Percentiles rank a stretch among this genome's conserved stretches.
Conservation (phyloP, 2,329 filamentous ascomycete species). For the Stenocarpella maydis region DNA sequence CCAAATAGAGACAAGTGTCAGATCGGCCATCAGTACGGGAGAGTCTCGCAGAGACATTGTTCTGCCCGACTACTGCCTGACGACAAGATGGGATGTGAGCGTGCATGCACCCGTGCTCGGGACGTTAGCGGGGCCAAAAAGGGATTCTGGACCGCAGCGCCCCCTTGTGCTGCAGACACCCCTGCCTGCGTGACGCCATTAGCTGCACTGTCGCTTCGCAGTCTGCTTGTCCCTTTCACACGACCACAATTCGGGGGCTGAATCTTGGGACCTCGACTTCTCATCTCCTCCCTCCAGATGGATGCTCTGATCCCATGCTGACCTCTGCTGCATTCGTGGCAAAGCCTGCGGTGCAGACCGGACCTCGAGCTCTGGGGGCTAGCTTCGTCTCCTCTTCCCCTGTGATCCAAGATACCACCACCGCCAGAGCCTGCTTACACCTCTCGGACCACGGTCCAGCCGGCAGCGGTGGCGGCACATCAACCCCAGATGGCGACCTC, state of each 20-base stretch:
- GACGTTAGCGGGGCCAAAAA: conserved; percentile 2
- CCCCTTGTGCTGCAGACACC: background rate
- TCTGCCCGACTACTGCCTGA: conserved; percentile 1
- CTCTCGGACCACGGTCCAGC: background rate
- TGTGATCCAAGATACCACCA: too few relatives aligned
- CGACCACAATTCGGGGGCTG: background rate
- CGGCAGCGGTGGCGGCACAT: background rate
- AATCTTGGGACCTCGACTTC: background rate
- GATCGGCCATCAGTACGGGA: too few relatives aligned
- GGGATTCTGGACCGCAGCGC: conserved; percentile 2
- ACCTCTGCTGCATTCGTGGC: conserved; percentile 11
- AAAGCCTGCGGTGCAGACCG: conserved; percentile 15
- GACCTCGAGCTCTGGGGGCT: conserved; percentile 10
- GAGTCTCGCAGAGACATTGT: too few relatives aligned
- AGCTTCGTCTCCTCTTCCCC: background rate
- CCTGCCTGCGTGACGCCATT: conserved; percentile 23
- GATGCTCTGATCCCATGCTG: background rate
- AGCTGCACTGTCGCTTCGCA: conserved; percentile 3
- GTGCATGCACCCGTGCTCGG: background rate
- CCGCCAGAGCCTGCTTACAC: background rate
- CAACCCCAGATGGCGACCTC: conserved; percentile 20
- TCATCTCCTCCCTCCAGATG: background rate
- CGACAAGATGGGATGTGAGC: background rate
- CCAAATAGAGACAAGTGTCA: too few relatives aligned
- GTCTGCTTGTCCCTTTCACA: background rate